Evolutionary conservation across 1,139 yeast genomes (phyloP), one percentile per base, ranked within the genome.

Genomic region (Sugiyamaella paludigena): DNA sequence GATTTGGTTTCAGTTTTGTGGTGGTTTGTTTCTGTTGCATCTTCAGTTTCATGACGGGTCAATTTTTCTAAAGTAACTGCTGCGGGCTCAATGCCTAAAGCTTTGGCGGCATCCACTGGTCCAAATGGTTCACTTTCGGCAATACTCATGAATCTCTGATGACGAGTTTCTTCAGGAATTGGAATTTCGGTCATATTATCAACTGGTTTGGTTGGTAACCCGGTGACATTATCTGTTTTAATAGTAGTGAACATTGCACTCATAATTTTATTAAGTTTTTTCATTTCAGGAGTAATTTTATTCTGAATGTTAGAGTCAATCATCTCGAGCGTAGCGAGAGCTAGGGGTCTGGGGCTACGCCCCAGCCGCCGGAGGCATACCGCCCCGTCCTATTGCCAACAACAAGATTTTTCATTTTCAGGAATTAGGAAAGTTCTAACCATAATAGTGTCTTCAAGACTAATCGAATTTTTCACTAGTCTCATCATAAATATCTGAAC

Each of bases 101-200:
- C 78, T 53, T 81, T 74, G 45, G 98, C 96, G n/a, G 98, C 97
- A 64, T 92, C 98, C 7, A 89, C 78, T 7, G 98, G 96, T 4
- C 97, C 97, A 67, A 91, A 91, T n/a, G 96, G 96, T 70, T 89
- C 95, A 16, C 91, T 83, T 71, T 92, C 98, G 11, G 96, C 92
- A 65, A 92, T 84, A 19, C 95, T 85, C 65, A 88, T 71, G 73
- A 89, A 91, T 57, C 95, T 77, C 59, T 94, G 91, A 55, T 82
- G 83, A 56, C 84, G 75, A 2, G 96, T 87, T 69, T 84, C 87
- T 57, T 81, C 79, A 24, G 97, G 96, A 49, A 87, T 82, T 30
- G 97, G 96, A 73, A 91, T 87, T 75, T 92, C 98, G n/a, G 96
- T 85, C 65, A 69, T 58, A 50, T 69, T 63, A 49, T 67, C 70